phyloP scores from a whole-genome alignment of 2,329 filamentous ascomycete genomes.

The Lachnellula hyalina region DNA sequence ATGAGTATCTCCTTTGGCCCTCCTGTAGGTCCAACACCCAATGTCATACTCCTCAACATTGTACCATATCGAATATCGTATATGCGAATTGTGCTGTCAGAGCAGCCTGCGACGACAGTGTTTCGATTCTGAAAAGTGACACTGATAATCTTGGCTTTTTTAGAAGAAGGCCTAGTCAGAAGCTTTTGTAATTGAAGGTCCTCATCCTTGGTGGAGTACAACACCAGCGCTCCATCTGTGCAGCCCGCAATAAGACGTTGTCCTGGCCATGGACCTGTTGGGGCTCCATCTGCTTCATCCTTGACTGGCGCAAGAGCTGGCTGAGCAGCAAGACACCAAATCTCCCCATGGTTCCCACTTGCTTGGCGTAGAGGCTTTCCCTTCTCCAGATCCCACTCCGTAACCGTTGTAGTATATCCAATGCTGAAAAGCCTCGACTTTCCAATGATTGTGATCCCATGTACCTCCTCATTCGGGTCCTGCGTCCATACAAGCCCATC shows the following conservation, averaged over 20 bases:
- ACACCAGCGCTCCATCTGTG: conserved; percentile 81
- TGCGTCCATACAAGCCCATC: conserved; percentile 91
- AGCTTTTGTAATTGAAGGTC: conserved; percentile 76
- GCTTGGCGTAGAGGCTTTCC: conserved; percentile 75
- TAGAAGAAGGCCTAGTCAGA: conserved; percentile 69
- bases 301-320: conserved; percentile 40
- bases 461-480: conserved; percentile 66
- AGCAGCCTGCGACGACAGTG: conserved; percentile 82
- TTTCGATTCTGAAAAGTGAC: conserved; percentile 83
- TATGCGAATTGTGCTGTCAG: conserved; percentile 90
- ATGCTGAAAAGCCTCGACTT: conserved; percentile 90
- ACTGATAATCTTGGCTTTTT: conserved; percentile 84
- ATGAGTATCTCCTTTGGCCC: conserved; percentile 82
- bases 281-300: conserved; percentile 29
- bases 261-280: conserved; percentile 20
- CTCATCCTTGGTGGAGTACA: conserved; percentile 80
- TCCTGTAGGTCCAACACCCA: conserved; percentile 72
- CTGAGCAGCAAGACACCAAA: conserved; percentile 93
- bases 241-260: conserved; percentile 81
- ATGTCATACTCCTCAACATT: conserved; percentile 73
- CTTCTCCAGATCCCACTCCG: conserved; percentile 87
- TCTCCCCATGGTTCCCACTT: conserved; percentile 88
- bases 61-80: conserved; percentile 79
- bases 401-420: conserved; percentile 85
- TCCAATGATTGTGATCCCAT: conserved; percentile 59